Evolutionary conservation across 2,329 filamentous ascomycete species (phyloP), one percentile per base, ranked within the genome.

Genomic region (Cercospora beticola): DNA sequence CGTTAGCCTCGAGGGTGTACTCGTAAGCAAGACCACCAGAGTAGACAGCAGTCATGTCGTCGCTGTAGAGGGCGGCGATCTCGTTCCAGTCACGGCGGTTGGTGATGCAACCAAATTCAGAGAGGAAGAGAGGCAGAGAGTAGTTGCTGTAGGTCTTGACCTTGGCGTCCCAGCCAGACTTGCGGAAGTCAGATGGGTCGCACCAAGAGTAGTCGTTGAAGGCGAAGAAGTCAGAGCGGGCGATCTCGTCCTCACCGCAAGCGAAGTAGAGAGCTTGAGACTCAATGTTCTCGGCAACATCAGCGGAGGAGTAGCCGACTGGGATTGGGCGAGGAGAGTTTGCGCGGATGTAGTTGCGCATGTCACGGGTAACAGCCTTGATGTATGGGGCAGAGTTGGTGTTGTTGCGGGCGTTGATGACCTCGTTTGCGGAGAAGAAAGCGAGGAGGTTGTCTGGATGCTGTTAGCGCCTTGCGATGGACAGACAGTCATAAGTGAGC

Each of bases 1-100:
- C 85, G 82, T 90, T 93, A 68, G 85, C 84, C 81, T 95, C 92
- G 75, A 91, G 82, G 12, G 92, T 90, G 84, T 97, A 98, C 82
- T 98, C 94, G 83, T 97, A 98, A 79, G 97, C 91, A 40, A 98
- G 87, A 81, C 94, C 94, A 76, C 94, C 94, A 31, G 94, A 97
- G 87, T 97, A 98, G 74, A 97, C 93, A 28, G 80, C 75, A 5
- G 90, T 93, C 94, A 98, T 98, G 70, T 97, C 81, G 16, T 81
- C 82, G 80, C 83, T 88, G 90, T 97, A 97, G 65, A 98, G 85
- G 49, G 93, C 86, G 58, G 81, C 81, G 64, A 98, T 82, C 83
- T 97, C 94, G 69, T 88, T 85, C 78, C 97, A 98, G 77, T 90
- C 84, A 74, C 94, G 93, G 66, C 83, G 87, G 84, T 92, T 93